Evolutionary conservation across 768 basidiomycete genomes (phyloP), one percentile per base, ranked within the genome.

Genomic region (Lentinula raphanica): DNA sequence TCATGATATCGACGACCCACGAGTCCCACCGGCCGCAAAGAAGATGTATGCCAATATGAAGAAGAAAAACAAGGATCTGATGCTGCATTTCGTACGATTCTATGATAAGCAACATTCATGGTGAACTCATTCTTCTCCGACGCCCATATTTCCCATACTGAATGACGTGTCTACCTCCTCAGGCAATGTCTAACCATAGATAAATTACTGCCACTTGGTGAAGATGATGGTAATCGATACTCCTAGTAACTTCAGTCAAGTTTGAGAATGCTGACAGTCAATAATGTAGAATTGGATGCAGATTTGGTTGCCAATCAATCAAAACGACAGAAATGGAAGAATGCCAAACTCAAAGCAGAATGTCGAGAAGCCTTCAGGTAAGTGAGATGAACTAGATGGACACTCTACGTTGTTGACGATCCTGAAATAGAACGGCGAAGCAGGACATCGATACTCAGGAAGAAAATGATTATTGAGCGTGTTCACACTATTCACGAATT

Each of bases 21-120:
- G 67, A 0, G 79, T 93, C n/a, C 88, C 88, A 35, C 42, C 53
- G 23, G 40, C 27, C 46, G 62, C 27, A 48, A 62, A 35, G 58
- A 71, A 63, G 73, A 75, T 29, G 71, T 80, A 59, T 45, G 67
- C 28, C 46, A 64, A 35, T 62, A 58, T 31, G 66, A 65, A 58
- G 69, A 71, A 58, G 65, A 68, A 31, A 66, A 67, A 29, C 69
- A 72, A 56, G 63, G 63, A 61, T 74, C 72, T 46, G 73, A 72
- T 23, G 74, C 73, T 11, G 74, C 74, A 27, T 53, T 77, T 93
- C 42, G 81, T 94, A n/a, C 85, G 82, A 46, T 96, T 93, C 72
- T 94, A 79, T 68, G 92, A 94, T 66, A 81, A 80, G 53, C 66
- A 72, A 1, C 73, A 77, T 61, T 80, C 87, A 60, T 88, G 92